phyloP scores from a whole-genome alignment of 202 grass and related monocot species.

The Musa balbisiana region DNA sequence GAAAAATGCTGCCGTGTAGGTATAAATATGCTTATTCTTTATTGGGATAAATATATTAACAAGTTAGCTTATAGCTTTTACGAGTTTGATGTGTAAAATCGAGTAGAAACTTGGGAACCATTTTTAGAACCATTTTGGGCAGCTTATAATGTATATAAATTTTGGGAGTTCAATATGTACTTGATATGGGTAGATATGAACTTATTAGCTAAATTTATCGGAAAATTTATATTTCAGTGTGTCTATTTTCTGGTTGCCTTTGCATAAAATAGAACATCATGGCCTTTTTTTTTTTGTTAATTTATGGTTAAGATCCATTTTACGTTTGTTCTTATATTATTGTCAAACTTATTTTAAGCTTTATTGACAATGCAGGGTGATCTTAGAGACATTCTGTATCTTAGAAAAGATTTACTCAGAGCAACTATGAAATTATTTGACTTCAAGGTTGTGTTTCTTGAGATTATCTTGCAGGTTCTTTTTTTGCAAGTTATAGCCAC shows the following conservation, averaged over 20 bases:
- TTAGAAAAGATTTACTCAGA: constrained; percentile 77
- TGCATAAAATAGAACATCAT: background rate
- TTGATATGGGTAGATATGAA: background rate
- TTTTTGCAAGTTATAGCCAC: background rate
- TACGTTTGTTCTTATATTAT: background rate
- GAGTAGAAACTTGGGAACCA: too few relatives aligned
- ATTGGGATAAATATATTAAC: background rate
- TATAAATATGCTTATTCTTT: background rate
- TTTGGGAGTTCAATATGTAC: background rate
- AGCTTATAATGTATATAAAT: too few relatives aligned
- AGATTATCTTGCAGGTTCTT: background rate
- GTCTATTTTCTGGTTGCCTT: background rate
- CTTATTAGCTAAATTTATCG: background rate
- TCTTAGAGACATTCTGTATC: constrained; percentile 51
- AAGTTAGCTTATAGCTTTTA: too few relatives aligned
- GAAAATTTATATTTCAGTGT: background rate
- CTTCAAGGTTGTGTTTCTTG: constrained; percentile 45
- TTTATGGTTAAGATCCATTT: background rate
- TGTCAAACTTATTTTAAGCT: background rate
- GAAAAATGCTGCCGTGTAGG: background rate
- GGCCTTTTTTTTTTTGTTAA: background rate
- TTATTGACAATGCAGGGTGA: constrained; percentile 40
- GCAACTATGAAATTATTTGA: constrained; percentile 57
- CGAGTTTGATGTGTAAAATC: too few relatives aligned
- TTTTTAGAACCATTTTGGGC: too few relatives aligned